Percentiles rank a stretch among this genome's conserved stretches.
Evolutionary conservation across 1,284 basidiomycete species (phyloP).

Genomic region (Pseudozyma hubeiensis): DNA sequence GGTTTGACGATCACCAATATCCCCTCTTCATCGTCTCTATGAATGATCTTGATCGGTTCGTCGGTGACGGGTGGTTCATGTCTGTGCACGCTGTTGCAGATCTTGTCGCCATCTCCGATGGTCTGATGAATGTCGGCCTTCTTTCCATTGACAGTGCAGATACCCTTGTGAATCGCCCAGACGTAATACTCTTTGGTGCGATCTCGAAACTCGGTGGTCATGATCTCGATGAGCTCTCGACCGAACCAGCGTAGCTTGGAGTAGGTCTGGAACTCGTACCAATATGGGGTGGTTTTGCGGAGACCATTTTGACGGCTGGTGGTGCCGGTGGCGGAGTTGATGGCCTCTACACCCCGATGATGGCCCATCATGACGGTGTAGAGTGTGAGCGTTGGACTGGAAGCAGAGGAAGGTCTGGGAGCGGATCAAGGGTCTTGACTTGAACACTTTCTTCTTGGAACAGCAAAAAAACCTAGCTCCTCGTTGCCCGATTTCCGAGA

Average conservation of each 20-base stretch:
- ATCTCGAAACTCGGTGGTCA: constrained; percentile 69
- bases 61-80: constrained; percentile 96
- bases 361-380: constrained; percentile 20
- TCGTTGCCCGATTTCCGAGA: too few relatives aligned
- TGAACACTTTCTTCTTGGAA: background rate
- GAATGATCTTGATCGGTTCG: constrained; percentile 83
- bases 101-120: constrained; percentile 86
- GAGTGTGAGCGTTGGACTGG: background rate
- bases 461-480: background rate
- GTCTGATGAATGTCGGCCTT: constrained; percentile 82
- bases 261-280: constrained; percentile 75
- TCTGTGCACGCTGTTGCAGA: constrained; percentile 89
- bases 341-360: constrained; percentile 13
- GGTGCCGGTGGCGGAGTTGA: constrained; percentile 11
- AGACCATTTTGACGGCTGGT: constrained; percentile 28
- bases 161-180: constrained; percentile 84
- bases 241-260: constrained; percentile 90
- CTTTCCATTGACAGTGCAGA: constrained; percentile 91
- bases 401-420: background rate
- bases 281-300: constrained; percentile 45
- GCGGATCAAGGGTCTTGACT: constrained; percentile 5
- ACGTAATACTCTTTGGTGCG: constrained; percentile 70
- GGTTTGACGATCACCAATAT: constrained; percentile 82
- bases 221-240: constrained; percentile 75
- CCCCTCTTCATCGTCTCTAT: constrained; percentile 80